Conservation (phyloP, 495 filamentous ascomycete species). For the Monascus purpureus region DNA sequence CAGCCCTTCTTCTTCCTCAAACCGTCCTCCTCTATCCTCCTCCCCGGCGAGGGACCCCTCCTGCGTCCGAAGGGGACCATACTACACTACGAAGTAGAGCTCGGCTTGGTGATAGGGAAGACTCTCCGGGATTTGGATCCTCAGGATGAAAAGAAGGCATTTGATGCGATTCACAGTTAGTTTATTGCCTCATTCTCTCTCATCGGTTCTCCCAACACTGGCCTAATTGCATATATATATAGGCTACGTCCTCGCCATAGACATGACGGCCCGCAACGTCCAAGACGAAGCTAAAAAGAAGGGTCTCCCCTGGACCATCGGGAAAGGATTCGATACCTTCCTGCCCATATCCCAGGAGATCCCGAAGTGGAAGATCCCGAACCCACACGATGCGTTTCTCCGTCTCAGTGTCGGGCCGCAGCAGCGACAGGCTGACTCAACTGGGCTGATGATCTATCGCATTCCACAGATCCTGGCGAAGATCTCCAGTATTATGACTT, state of each 20-base stretch:
- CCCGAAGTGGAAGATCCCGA: slow-evolving; percentile 57
- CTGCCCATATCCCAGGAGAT: slow-evolving; percentile 71
- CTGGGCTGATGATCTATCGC: slow-evolving; percentile 78
- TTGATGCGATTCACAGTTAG: slow-evolving; percentile 37
- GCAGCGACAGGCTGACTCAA: slow-evolving; percentile 67
- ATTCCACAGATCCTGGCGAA: slow-evolving; percentile 80
- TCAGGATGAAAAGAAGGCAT: slow-evolving; percentile 37
- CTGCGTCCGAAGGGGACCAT: slow-evolving; percentile 67
- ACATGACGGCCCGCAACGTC: slow-evolving; percentile 87
- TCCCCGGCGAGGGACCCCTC: slow-evolving; percentile 66
- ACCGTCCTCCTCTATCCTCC: slow-evolving; percentile 68
- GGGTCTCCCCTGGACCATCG: slow-evolving; percentile 89
- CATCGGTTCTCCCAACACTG: too few species aligned
- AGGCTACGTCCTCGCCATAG: slow-evolving; percentile 78
- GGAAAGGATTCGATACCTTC: slow-evolving; percentile 97
- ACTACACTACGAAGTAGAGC: slow-evolving; percentile 91
- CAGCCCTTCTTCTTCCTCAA: slow-evolving; percentile 99
- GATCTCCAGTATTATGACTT: slow-evolving; percentile 85
- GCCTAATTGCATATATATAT: too few species aligned
- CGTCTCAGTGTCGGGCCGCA: slow-evolving; percentile 68
- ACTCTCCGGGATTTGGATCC: slow-evolving; percentile 55
- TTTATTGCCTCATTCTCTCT: too few species aligned
- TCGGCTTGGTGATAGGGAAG: slow-evolving; percentile 78
- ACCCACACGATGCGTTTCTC: slow-evolving; percentile 79
- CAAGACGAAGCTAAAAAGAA: slow-evolving; percentile 95